Conservation (phyloP, 306 rosid species). For the Rosa lucieae region DNA sequence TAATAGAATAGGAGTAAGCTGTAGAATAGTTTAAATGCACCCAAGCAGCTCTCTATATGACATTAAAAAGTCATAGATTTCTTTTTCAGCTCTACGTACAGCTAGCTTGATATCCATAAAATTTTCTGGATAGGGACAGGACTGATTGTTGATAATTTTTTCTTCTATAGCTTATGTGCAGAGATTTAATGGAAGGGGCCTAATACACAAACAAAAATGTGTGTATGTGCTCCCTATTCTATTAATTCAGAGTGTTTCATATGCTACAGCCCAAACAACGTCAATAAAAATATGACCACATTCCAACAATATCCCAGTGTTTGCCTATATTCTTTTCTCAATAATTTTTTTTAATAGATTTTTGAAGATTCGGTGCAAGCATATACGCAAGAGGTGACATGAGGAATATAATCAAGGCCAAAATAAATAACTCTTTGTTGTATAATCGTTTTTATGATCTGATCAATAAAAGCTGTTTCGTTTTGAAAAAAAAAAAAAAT, state of each 20-base stretch:
- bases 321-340: background rate
- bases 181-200: background rate
- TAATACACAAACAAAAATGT: too few species aligned
- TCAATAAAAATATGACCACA: background rate
- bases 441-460: background rate
- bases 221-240: background rate
- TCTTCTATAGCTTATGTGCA: background rate
- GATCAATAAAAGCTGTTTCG: background rate
- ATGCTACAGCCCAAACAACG: background rate
- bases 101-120: background rate
- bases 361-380: too few species aligned
- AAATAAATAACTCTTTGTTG: background rate
- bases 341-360: too few species aligned
- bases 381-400: background rate
- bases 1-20: background rate
- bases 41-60: background rate
- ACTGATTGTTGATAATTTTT: background rate
- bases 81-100: too few species aligned
- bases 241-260: background rate
- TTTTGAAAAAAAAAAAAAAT: background rate
- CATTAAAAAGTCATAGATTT: background rate
- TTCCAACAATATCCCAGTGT: background rate
- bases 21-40: background rate
- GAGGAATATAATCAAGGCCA: background rate
- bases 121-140: background rate